Evolutionary conservation across 2,329 filamentous ascomycete species (phyloP).

Genomic region (Fusarium sterilihyphosum): DNA sequence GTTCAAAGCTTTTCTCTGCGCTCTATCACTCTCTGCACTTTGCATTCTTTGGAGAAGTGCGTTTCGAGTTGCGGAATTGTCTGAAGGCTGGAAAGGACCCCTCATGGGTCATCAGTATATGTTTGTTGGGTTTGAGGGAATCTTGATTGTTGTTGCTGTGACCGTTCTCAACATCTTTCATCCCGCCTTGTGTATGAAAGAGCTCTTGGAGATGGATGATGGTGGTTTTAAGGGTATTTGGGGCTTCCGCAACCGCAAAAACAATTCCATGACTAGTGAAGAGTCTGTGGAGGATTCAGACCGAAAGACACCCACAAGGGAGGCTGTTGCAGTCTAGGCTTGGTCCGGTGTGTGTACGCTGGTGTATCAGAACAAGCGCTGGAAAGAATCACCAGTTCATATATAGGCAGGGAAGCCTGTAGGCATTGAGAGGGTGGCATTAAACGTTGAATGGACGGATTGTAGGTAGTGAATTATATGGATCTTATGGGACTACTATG

Average conservation of each 20-base stretch:
- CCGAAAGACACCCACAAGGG: conserved; percentile 8
- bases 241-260: conserved; percentile 37
- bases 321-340: conserved; percentile 17
- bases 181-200: conserved; percentile 41
- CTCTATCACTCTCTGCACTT: conserved; percentile 66
- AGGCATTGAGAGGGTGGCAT: neutral
- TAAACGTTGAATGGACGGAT: neutral
- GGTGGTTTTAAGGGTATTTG: conserved; percentile 43
- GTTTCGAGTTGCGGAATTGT: conserved; percentile 74
- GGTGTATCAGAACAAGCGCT: neutral
- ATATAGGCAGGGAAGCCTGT: neutral
- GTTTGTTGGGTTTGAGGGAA: conserved; percentile 68
- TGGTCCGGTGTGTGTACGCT: neutral
- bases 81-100: conserved; percentile 68
- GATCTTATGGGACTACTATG: neutral
- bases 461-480: neutral
- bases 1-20: conserved; percentile 66
- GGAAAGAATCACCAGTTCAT: neutral
- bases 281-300: conserved; percentile 20
- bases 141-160: conserved; percentile 60
- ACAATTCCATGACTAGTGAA: conserved; percentile 2
- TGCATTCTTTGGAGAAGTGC: conserved; percentile 72
- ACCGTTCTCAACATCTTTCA: conserved; percentile 55
- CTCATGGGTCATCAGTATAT: conserved; percentile 65
- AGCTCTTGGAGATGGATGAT: conserved; percentile 41